Evolutionary conservation across 1,284 basidiomycete genomes (phyloP).

Genomic region (Stygiomarasmius scandens): DNA sequence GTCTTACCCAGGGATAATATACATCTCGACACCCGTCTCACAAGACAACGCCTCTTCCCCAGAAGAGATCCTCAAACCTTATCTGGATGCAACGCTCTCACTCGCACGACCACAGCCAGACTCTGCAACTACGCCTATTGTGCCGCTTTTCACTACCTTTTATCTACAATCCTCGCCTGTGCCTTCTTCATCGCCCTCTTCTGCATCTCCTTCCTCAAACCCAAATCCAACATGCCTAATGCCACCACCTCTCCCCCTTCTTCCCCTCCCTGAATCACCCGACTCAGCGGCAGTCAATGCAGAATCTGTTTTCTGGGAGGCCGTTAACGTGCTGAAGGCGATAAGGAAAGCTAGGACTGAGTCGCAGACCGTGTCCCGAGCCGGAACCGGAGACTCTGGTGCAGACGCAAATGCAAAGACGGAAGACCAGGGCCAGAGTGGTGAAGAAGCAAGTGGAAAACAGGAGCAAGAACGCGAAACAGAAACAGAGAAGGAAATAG

Average conservation of each 20-base stretch:
- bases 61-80: conserved; percentile 58
- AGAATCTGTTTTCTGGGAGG: conserved; percentile 64
- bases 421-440: background rate
- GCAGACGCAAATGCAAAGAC: too few species aligned
- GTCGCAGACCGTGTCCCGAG: too few species aligned
- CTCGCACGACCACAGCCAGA: conserved; percentile 27
- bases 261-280: conserved; percentile 53
- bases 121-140: conserved; percentile 22
- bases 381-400: too few species aligned
- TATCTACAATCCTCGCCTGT: conserved; percentile 48
- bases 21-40: conserved; percentile 56
- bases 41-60: conserved; percentile 29
- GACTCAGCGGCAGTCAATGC: conserved; percentile 63
- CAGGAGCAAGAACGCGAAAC: conserved; percentile 4
- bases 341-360: background rate
- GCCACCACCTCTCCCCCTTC: conserved; percentile 39
- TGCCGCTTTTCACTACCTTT: conserved; percentile 56
- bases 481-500: conserved; percentile 19
- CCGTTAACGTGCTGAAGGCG: conserved; percentile 35
- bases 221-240: conserved; percentile 31
- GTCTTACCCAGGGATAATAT: conserved; percentile 57
- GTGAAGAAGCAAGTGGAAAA: too few species aligned
- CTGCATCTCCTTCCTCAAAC: background rate
- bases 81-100: conserved; percentile 52
- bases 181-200: conserved; percentile 15